These are phyloP conservation scores for Suillus weaverae DNA, from an alignment of 768 basidiomycete genomes.

Conservation along the genomic window DNA sequence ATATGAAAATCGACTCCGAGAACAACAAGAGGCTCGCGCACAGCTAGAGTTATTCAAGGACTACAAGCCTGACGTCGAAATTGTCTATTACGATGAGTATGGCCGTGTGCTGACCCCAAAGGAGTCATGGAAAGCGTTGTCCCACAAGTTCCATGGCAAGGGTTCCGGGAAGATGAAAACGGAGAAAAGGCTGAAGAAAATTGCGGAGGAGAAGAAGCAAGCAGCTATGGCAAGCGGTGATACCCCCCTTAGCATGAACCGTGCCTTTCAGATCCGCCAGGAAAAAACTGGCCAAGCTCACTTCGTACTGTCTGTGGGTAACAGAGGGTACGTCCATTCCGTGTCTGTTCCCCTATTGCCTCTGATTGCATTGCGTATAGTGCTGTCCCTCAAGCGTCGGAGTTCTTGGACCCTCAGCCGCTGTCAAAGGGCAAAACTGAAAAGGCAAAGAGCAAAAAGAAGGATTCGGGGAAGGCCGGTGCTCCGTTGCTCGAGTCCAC, in stretches of 20 bases:
- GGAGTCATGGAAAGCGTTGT: constrained; percentile 98
- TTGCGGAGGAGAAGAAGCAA: constrained; percentile 95
- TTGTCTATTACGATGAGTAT: constrained; percentile 96
- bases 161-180: constrained; percentile 96
- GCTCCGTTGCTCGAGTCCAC: constrained; percentile 47
- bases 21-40: constrained; percentile 87
- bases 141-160: constrained; percentile 98
- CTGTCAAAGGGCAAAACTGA: constrained; percentile 83
- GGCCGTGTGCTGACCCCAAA: constrained; percentile 86
- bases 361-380: constrained; percentile 38
- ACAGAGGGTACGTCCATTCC: constrained; percentile 67
- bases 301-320: constrained; percentile 93
- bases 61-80: constrained; percentile 96
- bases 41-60: constrained; percentile 81
- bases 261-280: constrained; percentile 90
- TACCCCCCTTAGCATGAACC: constrained; percentile 93
- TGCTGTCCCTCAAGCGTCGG: constrained; percentile 82
- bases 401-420: constrained; percentile 79
- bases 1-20: constrained; percentile 89
- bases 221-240: constrained; percentile 93
- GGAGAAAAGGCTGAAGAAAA: constrained; percentile 94
- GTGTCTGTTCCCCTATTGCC: neutral
- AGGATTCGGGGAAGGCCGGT: constrained; percentile 54
- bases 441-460: constrained; percentile 78
- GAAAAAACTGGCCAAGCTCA: constrained; percentile 95